These are phyloP conservation scores for Suillus brevipes DNA, from an alignment of 768 basidiomycete species.

Conservation along the genomic window DNA sequence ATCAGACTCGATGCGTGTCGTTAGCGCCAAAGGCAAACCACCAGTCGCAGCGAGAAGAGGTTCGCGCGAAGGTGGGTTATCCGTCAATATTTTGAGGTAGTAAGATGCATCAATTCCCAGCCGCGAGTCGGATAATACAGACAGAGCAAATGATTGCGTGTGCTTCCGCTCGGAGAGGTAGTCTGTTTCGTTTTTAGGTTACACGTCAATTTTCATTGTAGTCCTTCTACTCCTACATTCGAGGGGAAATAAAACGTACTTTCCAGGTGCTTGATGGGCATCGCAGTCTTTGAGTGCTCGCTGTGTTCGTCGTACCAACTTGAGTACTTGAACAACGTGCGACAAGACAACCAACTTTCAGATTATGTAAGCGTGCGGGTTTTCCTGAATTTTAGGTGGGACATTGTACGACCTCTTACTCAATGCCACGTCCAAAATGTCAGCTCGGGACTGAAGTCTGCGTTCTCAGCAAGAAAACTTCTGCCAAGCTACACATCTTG, in stretches of 20 bases:
- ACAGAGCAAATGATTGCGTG: slow-evolving; percentile 77
- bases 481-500: background rate
- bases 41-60: slow-evolving; percentile 93
- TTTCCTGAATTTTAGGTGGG: no score
- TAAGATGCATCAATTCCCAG: slow-evolving; percentile 95
- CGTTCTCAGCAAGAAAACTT: background rate
- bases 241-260: slow-evolving; percentile 44
- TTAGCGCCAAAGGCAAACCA: slow-evolving; percentile 87
- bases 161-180: slow-evolving; percentile 89
- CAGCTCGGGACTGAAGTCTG: background rate
- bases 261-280: slow-evolving; percentile 86
- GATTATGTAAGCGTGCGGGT: slow-evolving; percentile 29
- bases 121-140: slow-evolving; percentile 83
- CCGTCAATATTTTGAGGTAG: slow-evolving; percentile 80
- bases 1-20: slow-evolving; percentile 87
- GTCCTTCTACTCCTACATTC: background rate
- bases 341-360: slow-evolving; percentile 15
- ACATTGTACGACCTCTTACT: slow-evolving; percentile 6
- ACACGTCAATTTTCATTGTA: slow-evolving; percentile 8
- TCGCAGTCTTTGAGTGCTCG: slow-evolving; percentile 32
- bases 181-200: slow-evolving; percentile 42
- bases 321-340: slow-evolving; percentile 23
- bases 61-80: slow-evolving; percentile 77
- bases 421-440: slow-evolving; percentile 5
- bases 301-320: slow-evolving; percentile 5